phyloP scores from a whole-genome alignment of 1,284 basidiomycete species.

The Pseudozyma tsukubaensis region DNA sequence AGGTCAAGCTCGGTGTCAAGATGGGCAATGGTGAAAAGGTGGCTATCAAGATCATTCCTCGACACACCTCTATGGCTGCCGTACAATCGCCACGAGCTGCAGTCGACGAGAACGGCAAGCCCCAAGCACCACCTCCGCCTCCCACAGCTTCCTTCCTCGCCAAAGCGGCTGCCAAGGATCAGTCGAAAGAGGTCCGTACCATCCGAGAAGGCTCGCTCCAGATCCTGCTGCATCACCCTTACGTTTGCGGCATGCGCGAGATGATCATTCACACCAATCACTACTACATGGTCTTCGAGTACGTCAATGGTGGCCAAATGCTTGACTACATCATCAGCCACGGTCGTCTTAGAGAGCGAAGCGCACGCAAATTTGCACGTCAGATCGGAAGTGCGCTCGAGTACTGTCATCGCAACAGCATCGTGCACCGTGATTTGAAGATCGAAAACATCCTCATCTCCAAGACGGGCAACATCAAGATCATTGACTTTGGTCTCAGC shows the following conservation, averaged over 20 bases:
- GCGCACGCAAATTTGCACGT: slow-evolving; percentile 93
- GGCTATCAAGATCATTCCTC: slow-evolving; percentile 97
- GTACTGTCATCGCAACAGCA: slow-evolving; percentile 96
- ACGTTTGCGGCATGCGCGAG: slow-evolving; percentile 98
- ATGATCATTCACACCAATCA: slow-evolving; percentile 77
- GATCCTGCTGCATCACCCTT: slow-evolving; percentile 95
- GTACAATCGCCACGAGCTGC: slow-evolving; percentile 66
- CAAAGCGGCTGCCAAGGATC: slow-evolving; percentile 77
- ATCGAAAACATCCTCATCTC: slow-evolving; percentile 99
- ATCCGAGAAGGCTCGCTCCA: slow-evolving; percentile 92
- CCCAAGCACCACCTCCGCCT: slow-evolving; percentile 30
- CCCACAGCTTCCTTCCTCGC: slow-evolving; percentile 58
- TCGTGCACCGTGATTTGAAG: slow-evolving; percentile 97
- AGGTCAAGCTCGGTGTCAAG: slow-evolving; percentile 95
- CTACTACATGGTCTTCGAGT: slow-evolving; percentile 99
- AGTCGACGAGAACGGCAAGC: slow-evolving; percentile 70
- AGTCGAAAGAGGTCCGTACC: slow-evolving; percentile 94
- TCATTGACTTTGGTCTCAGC: slow-evolving; percentile 98
- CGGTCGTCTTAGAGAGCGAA: slow-evolving; percentile 91
- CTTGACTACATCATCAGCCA: slow-evolving; percentile 99
- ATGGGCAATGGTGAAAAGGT: slow-evolving; percentile 92
- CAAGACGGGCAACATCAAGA: slow-evolving; percentile 98
- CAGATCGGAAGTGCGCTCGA: slow-evolving; percentile 96
- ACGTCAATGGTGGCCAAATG: slow-evolving; percentile 99
- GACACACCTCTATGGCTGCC: slow-evolving; percentile 75